These are phyloP conservation scores for Henckelia pumila DNA, from an alignment of 257 asterid species.

Conservation along the genomic window DNA sequence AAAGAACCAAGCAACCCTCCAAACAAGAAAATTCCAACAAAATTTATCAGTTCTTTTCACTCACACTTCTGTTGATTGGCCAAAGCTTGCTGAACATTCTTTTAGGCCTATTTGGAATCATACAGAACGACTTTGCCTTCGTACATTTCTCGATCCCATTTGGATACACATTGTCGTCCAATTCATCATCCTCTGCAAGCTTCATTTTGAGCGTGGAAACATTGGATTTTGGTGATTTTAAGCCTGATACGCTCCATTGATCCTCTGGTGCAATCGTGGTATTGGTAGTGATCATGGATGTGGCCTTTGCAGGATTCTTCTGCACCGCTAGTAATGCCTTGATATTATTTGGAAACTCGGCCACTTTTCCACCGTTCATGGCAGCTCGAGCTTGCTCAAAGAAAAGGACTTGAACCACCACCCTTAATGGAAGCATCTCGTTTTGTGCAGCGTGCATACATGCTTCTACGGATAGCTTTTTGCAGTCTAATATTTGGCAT, in stretches of 20 bases:
- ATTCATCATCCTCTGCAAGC: slow-evolving; percentile 63
- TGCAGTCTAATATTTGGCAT: slow-evolving; percentile 71
- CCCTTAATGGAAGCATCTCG: slow-evolving; percentile 79
- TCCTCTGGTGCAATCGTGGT: slow-evolving; percentile 42
- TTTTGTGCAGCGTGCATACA: slow-evolving; percentile 95
- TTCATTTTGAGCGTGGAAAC: slow-evolving; percentile 75
- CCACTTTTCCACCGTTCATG: slow-evolving; percentile 53
- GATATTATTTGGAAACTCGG: slow-evolving; percentile 65
- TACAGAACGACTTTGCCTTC: slow-evolving; percentile 36
- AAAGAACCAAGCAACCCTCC: slow-evolving; percentile 8
- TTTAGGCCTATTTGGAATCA: slow-evolving; percentile 58
- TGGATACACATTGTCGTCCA: slow-evolving; percentile 31
- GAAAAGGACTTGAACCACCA: slow-evolving; percentile 87
- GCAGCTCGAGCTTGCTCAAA: slow-evolving; percentile 88
- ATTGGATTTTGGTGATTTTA: slow-evolving; percentile 60
- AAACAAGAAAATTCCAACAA: slow-evolving; percentile 20
- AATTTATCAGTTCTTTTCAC: slow-evolving; percentile 48
- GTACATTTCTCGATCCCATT: slow-evolving; percentile 25
- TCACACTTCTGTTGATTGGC: slow-evolving; percentile 55
- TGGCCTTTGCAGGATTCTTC: slow-evolving; percentile 38
- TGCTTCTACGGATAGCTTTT: slow-evolving; percentile 62
- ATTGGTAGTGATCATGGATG: slow-evolving; percentile 35
- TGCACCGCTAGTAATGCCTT: slow-evolving; percentile 61
- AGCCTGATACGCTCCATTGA: slow-evolving; percentile 68
- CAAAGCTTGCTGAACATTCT: slow-evolving; percentile 78